These are phyloP conservation scores for Sugiyamaella lignohabitans DNA, from an alignment of 805 yeast species.

Conservation along the genomic window DNA sequence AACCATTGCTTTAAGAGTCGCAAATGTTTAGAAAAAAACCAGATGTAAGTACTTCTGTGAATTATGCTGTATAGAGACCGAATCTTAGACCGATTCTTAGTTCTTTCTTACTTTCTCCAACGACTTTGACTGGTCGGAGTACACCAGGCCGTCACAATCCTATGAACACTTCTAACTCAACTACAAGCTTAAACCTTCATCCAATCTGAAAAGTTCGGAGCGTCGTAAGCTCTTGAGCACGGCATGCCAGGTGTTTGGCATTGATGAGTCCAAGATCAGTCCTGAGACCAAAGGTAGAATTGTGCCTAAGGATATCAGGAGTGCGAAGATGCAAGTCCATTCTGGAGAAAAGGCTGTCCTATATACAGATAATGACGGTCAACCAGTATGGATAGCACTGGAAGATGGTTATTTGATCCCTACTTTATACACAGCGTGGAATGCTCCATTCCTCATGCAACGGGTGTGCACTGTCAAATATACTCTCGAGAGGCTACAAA, in stretches of 20 bases:
- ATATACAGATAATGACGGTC: slow-evolving; percentile 54
- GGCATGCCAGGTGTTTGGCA: slow-evolving; percentile 38
- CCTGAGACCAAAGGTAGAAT: slow-evolving; percentile 38
- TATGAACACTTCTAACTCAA: background rate
- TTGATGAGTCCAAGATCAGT: slow-evolving; percentile 33
- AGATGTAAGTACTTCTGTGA: slow-evolving; percentile 27
- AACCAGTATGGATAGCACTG: slow-evolving; percentile 53
- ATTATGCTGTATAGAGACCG: background rate
- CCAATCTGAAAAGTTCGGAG: slow-evolving; percentile 80
- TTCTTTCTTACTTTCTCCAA: slow-evolving; percentile 7
- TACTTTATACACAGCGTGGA: slow-evolving; percentile 64
- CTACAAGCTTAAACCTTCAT: slow-evolving; percentile 51
- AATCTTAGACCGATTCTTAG: background rate
- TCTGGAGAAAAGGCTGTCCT: slow-evolving; percentile 51
- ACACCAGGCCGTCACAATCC: no score
- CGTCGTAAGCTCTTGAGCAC: slow-evolving; percentile 47
- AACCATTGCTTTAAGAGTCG: no score
- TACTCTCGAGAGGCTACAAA: slow-evolving; percentile 61
- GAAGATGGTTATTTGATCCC: slow-evolving; percentile 57
- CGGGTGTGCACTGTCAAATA: slow-evolving; percentile 61
- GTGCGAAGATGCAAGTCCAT: slow-evolving; percentile 53
- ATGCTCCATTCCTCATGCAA: slow-evolving; percentile 59
- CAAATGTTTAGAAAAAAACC: slow-evolving; percentile 54
- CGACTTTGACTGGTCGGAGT: slow-evolving; percentile 37
- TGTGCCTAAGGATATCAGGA: slow-evolving; percentile 52